These are phyloP conservation scores for Zopfochytrium polystomum DNA, from an alignment of 371 early-diverging fungal species.

Conservation along the genomic window DNA sequence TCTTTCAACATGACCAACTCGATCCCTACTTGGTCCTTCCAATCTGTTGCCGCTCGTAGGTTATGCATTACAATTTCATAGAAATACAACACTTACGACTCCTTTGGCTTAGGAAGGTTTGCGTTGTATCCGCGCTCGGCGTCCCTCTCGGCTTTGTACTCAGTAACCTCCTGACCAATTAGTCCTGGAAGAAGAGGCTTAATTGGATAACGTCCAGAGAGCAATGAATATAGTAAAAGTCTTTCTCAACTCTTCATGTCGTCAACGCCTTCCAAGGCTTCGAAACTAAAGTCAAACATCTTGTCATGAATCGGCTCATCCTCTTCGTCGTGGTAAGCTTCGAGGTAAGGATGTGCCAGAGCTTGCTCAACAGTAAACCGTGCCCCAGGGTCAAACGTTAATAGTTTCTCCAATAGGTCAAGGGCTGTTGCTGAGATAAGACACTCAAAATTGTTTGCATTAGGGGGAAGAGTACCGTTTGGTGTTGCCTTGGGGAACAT, in stretches of 20 bases:
- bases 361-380: constrained; percentile 85
- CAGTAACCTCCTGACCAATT: constrained; percentile 84
- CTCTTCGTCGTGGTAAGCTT: constrained; percentile 71
- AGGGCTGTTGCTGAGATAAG: constrained; percentile 51
- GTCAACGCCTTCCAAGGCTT: constrained; percentile 75
- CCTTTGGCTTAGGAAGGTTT: constrained; percentile 27
- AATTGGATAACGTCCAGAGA: too few relatives aligned
- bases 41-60: constrained; percentile 15
- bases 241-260: constrained; percentile 76
- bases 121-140: constrained; percentile 15
- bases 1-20: constrained; percentile 27
- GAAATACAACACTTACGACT: constrained; percentile 2
- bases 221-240: neutral
- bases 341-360: constrained; percentile 79
- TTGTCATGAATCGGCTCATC: constrained; percentile 77
- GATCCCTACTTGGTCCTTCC: constrained; percentile 40
- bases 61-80: neutral
- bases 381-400: constrained; percentile 87
- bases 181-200: constrained; percentile 56
- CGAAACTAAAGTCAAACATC: constrained; percentile 91
- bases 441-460: neutral
- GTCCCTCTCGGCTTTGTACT: constrained; percentile 40
- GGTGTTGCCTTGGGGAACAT: constrained; percentile 67
- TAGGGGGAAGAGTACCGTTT: constrained; percentile 24
- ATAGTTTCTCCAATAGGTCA: constrained; percentile 82